Base-by-base conservation (phyloP, 2,329 filamentous ascomycete species). In the Ascochyta rabiei region DNA sequence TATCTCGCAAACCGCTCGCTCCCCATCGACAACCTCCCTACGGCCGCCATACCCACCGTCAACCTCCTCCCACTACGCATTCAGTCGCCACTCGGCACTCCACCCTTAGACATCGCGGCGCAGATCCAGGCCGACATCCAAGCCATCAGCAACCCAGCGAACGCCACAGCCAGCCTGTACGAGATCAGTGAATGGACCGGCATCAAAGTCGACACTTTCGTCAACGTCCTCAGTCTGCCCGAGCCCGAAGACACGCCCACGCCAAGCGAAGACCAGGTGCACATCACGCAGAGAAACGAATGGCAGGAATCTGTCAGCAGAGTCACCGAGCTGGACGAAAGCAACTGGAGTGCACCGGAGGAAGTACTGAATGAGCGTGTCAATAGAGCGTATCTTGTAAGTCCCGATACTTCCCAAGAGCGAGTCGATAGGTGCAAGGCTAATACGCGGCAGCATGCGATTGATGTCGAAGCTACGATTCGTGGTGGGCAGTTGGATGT, bases 1-100 rank as follows among this genome's bases (percentile, higher is more conserved):
- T 97, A 96, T 72, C 83, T 96, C 8, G 90, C 91, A 37, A 96
- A 96, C 70, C 84, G 91, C 46, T 81, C 82, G 0, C 78, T 83
- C 10, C 76, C 79, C 19, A 74, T 81, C 8, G 76, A 81, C 3
- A 76, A 81, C 3, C 70, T 86, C 1, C 76, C 83, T 2, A 69
- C 78, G 0, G 76, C 84, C 2, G 63, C 82, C 0, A 87, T 85
- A 28, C 92, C 93, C 0, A 95, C 90, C 0, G 80, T 97, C 18
- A 93, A 89, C 61, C 80, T 97, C 4, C 81, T 96, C 1, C 91
- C 92, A 0, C 75, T 97, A 0, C 80, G 81, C 10, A 82, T 95
- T 1, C 68, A 61, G 24, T 72, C 6, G 59, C 76, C 37, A 18
- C 63, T 4, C 40, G 50, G 0, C 60, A 71, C 2, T 48, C 40